phyloP scores from a whole-genome alignment of 805 yeast genomes.

The Ogataea pini region DNA sequence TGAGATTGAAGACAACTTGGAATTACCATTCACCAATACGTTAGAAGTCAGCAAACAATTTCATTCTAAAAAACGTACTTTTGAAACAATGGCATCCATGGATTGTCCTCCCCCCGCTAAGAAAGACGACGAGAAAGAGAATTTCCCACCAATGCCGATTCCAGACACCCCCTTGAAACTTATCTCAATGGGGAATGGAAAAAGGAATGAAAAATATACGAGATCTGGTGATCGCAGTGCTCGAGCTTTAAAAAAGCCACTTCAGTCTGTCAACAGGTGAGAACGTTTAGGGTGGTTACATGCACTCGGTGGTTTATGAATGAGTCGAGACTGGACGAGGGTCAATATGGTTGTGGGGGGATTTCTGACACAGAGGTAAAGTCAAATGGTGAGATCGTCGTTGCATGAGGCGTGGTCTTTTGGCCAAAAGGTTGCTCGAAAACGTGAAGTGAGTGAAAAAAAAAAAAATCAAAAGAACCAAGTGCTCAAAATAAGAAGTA shows the following conservation, averaged over 20 bases:
- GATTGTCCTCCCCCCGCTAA: not conserved
- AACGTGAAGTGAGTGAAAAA: too few species aligned
- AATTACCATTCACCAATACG: slow-evolving; percentile 7
- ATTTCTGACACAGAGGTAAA: too few species aligned
- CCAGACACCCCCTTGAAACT: slow-evolving; percentile 5
- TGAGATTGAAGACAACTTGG: not conserved
- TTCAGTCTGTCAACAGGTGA: not conserved
- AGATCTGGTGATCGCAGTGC: not conserved
- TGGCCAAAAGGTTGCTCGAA: not conserved
- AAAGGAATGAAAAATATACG: not conserved
- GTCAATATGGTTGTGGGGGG: too few species aligned
- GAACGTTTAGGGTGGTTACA: too few species aligned
- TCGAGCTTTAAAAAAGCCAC: not conserved
- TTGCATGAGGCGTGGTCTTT: not conserved
- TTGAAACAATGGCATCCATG: not conserved
- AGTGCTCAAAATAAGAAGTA: too few species aligned
- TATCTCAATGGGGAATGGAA: not conserved
- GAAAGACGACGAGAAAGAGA: slow-evolving; percentile 2
- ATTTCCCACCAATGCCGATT: not conserved
- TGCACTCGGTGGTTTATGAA: too few species aligned
- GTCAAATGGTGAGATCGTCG: too few species aligned
- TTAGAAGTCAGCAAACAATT: slow-evolving; percentile 2
- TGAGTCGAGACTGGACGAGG: too few species aligned
- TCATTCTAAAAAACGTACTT: not conserved
- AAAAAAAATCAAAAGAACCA: too few species aligned